Conservation (phyloP, 129 eudicot species). For the Kitagawia praeruptora region DNA sequence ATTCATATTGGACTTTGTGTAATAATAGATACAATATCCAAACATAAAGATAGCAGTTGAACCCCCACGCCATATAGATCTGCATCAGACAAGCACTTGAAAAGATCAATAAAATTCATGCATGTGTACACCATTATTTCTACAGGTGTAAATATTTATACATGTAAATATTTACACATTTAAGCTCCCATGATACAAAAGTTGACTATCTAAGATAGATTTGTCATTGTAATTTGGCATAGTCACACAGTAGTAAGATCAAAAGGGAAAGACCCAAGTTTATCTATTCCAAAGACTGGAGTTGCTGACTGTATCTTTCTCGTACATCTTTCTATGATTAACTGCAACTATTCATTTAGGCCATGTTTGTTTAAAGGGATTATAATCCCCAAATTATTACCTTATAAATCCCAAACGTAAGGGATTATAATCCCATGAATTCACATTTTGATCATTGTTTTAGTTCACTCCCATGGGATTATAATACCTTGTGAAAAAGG, state of each 20-base stretch:
- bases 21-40: conserved; percentile 48
- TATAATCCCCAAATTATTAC: too few relatives aligned
- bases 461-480: too few relatives aligned
- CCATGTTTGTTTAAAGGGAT: too few relatives aligned
- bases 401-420: too few relatives aligned
- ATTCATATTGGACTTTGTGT: conserved; percentile 61
- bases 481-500: too few relatives aligned
- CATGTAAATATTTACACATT: neutral
- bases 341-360: neutral
- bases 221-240: too few relatives aligned
- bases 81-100: conserved; percentile 30
- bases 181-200: neutral
- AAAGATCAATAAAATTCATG: neutral
- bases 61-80: conserved; percentile 82
- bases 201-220: neutral
- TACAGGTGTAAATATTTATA: neutral
- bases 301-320: neutral
- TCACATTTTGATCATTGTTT: too few relatives aligned
- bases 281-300: neutral
- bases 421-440: too few relatives aligned
- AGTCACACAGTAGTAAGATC: too few relatives aligned
- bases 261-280: neutral
- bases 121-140: neutral
- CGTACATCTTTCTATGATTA: neutral
- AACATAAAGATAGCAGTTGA: conserved; percentile 77